Evolutionary conservation across 2,329 filamentous ascomycete species (phyloP).

Genomic region (Ceratocystis cacaofunesta): DNA sequence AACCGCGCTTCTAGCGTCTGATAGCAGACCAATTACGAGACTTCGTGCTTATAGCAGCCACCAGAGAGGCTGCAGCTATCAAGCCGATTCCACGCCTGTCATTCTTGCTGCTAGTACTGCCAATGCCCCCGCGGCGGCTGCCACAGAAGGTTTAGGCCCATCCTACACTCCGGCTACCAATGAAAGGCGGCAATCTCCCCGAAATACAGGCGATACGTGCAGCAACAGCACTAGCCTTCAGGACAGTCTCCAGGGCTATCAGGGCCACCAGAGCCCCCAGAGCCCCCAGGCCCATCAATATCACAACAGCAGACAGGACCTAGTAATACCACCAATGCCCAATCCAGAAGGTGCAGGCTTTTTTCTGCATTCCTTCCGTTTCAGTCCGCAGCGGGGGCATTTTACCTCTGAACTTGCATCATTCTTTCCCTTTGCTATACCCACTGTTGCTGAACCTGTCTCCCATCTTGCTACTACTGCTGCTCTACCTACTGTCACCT

Average conservation of each 20-base stretch:
- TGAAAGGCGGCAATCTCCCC: background rate
- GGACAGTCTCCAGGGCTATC: background rate
- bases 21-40: background rate
- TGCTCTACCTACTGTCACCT: slow-evolving; percentile 1
- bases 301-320: background rate
- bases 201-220: background rate
- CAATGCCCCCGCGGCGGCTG: background rate
- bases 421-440: background rate
- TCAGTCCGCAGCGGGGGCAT: slow-evolving; percentile 5
- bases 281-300: background rate
- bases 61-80: background rate
- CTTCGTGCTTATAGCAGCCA: background rate
- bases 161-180: background rate
- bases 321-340: background rate
- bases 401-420: background rate
- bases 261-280: background rate
- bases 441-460: background rate
- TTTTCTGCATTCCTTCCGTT: slow-evolving; percentile 14
- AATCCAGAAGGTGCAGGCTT: slow-evolving; percentile 8
- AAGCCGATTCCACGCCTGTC: background rate
- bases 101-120: background rate
- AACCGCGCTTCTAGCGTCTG: background rate
- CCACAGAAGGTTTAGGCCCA: background rate
- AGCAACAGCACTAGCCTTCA: background rate
- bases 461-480: background rate